phyloP scores from a whole-genome alignment of 1,139 yeast species.

The Arxiozyma telluris region DNA sequence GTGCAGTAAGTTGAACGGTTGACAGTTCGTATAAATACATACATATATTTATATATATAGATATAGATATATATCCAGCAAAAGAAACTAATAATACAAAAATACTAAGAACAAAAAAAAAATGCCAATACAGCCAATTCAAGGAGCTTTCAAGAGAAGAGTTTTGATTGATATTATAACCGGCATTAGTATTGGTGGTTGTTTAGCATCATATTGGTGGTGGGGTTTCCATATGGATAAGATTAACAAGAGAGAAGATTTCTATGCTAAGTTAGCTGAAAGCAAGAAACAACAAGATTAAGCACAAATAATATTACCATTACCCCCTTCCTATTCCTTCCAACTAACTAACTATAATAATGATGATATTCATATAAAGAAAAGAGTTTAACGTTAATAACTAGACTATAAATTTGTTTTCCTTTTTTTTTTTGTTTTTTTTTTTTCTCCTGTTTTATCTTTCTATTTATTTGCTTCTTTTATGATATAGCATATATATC shows the following conservation, averaged over 20 bases:
- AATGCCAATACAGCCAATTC: constrained; percentile 45
- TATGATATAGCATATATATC: neutral
- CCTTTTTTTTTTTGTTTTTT: neutral
- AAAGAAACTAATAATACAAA: neutral
- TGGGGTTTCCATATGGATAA: constrained; percentile 65
- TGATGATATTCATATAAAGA: neutral
- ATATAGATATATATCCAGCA: too few relatives aligned
- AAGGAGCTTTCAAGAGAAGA: constrained; percentile 76
- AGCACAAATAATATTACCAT: neutral
- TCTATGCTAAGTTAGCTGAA: constrained; percentile 66
- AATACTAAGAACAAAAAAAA: neutral
- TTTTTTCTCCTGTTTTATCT: too few relatives aligned
- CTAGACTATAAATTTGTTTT: neutral
- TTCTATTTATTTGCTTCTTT: neutral
- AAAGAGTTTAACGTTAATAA: neutral
- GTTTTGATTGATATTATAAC: constrained; percentile 70
- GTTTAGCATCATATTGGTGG: constrained; percentile 59
- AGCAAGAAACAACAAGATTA: constrained; percentile 46
- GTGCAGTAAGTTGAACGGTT: neutral
- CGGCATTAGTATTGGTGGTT: constrained; percentile 49
- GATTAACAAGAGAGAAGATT: constrained; percentile 72
- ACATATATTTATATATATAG: too few relatives aligned
- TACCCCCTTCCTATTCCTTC: neutral
- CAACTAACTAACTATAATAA: too few relatives aligned
- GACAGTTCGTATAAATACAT: too few relatives aligned